Base-by-base conservation (phyloP, 352 stramenopile species). In the Phytophthora tubulina region DNA sequence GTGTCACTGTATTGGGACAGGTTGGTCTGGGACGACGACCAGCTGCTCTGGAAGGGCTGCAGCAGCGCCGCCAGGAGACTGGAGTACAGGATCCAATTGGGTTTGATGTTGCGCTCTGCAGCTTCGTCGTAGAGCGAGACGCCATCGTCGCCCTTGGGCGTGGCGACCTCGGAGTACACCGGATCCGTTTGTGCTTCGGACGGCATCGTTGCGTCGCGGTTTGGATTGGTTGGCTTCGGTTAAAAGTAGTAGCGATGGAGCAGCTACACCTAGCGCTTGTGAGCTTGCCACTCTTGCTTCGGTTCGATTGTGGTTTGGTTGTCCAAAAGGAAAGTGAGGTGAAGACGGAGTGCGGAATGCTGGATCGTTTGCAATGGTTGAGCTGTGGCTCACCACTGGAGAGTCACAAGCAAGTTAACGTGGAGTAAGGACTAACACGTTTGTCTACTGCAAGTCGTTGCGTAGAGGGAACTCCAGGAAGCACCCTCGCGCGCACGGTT, bases 21-120 rank as follows among this genome's bases (percentile, higher is more conserved):
- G 68, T 91, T 91, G 45, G 87, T 66, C 54, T 91, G 83, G 6
- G 75, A 79, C 17, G 80, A 70, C 32, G 73, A 75, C 84, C 84
- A 91, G 30, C 84, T 80, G 52, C 80, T 85, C 65, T 91, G 81
- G 67, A 86, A 73, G 6, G 76, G 52, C 21, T 78, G 76, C 52
- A 91, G 63, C 41, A 89, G 53, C 39, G 68, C 70, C 45, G 89
- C 33, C 10, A 67, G 36, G 1, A 78, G 39, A 17, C 48, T 67
- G 33, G 57, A 57, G 64, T 72, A 72, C 9, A 72, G 55, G 56
- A 68, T 70, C 52, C 57, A 64, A 14, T 70, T 70, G 45, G 58
- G 45, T 36, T 61, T 63, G 51, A 70, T 44, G 13, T 60, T 56
- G 50, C 55, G 58, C 36, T 60, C 51, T 6, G 58, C 60, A 30